Evolutionary conservation across 768 basidiomycete genomes (phyloP).

Genomic region (Kondoa subrosea): DNA sequence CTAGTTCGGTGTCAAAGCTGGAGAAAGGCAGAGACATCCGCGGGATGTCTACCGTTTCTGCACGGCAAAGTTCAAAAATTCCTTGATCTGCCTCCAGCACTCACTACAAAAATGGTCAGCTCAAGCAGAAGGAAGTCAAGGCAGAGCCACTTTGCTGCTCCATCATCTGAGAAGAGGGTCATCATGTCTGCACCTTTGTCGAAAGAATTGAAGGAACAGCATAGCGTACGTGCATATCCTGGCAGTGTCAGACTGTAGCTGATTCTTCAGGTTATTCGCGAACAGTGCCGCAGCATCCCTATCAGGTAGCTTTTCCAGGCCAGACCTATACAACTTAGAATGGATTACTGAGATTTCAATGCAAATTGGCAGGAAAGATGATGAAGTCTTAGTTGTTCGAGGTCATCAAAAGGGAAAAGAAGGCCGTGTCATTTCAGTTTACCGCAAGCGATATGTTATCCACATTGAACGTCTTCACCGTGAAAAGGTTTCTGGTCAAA

Average conservation of each 20-base stretch:
- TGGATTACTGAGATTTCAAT: conserved; percentile 51
- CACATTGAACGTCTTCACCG: conserved; percentile 94
- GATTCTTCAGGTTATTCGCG: background rate
- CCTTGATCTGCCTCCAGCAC: background rate
- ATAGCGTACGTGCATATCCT: conserved; percentile 47
- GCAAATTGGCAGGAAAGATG: conserved; percentile 88
- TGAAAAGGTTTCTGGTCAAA: conserved; percentile 92
- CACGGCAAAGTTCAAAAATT: too few relatives aligned
- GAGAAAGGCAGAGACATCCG: too few relatives aligned
- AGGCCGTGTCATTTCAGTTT: conserved; percentile 66
- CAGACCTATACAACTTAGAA: background rate
- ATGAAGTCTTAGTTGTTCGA: conserved; percentile 75
- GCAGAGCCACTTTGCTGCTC: conserved; percentile 93
- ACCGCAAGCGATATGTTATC: conserved; percentile 67
- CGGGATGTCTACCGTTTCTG: too few relatives aligned
- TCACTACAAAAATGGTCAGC: conserved; percentile 37
- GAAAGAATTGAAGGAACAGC: conserved; percentile 81
- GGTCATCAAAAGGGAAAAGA: conserved; percentile 98
- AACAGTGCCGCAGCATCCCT: background rate
- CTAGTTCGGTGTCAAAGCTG: too few relatives aligned
- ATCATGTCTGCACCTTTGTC: conserved; percentile 93
- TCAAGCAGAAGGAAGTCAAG: conserved; percentile 93
- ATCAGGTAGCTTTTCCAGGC: background rate
- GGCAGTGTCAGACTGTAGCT: background rate
- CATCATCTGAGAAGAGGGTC: conserved; percentile 85